A percentile compares a stretch with the other conserved stretches of the same genome.
These are phyloP conservation scores for Citrullus colocynthis DNA, from an alignment of 306 rosid species.

Conservation along the genomic window DNA sequence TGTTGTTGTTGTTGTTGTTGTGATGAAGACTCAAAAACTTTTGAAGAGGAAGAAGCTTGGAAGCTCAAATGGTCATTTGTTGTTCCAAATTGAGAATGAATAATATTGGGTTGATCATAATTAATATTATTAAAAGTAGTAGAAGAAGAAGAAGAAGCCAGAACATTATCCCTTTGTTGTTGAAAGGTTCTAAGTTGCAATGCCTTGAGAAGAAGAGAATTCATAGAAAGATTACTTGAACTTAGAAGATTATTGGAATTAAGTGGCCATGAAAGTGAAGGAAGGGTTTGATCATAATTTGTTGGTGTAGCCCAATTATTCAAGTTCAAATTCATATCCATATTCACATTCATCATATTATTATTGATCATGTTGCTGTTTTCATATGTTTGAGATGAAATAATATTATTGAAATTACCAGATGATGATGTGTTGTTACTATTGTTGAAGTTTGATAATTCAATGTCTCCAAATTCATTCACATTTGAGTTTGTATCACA, in stretches of 20 bases:
- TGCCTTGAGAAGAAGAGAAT: conserved; percentile 81
- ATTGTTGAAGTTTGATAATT: conserved; percentile 41
- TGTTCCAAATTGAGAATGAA: conserved; percentile 24
- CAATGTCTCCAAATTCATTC: conserved; percentile 61
- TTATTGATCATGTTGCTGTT: conserved; percentile 11
- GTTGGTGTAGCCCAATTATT: conserved; percentile 22
- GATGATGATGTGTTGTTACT: background rate
- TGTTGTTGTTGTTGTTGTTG: conserved; percentile 22
- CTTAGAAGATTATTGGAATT: conserved; percentile 24
- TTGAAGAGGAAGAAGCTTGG: conserved; percentile 44
- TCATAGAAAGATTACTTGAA: conserved; percentile 39
- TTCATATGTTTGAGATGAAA: conserved; percentile 21
- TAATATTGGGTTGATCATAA: conserved; percentile 18
- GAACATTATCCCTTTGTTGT: conserved; percentile 28
- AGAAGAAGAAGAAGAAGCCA: conserved; percentile 3
- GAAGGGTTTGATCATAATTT: background rate
- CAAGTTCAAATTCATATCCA: conserved; percentile 10
- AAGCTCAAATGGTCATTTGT: conserved; percentile 15
- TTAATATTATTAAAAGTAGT: conserved; percentile 5
- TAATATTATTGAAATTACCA: conserved; percentile 11
- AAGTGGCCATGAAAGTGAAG: conserved; percentile 45
- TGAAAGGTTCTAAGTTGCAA: conserved; percentile 63
- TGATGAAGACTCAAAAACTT: conserved; percentile 22
- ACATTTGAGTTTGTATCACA: conserved; percentile 51
- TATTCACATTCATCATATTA: conserved; percentile 14